Base-by-base conservation (phyloP, 768 basidiomycete genomes). In the Boletellus emodensis region DNA sequence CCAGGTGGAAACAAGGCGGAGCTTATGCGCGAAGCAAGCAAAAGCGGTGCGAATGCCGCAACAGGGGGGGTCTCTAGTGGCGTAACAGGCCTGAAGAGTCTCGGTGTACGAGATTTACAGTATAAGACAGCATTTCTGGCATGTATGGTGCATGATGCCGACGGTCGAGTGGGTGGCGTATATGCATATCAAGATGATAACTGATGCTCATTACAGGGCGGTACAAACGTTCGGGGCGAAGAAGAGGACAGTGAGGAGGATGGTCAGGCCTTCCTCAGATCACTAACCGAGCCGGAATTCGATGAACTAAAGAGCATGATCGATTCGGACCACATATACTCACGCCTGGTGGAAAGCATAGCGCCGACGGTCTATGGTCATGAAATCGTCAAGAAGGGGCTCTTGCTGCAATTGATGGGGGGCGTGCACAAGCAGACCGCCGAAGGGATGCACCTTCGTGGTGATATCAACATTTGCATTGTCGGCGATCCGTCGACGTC, bases 101-200 rank as follows among this genome's bases (percentile, higher is more conserved):
- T 98, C 14, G 96, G 96, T 64, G 96, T 98, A 11, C 75, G 94
- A 53, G 96, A 99, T 69, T 63, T 99, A 58, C 92, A 94, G 62
- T 98, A 99, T 69, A 99, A 98, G 77, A 98, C 95, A 6, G 96
- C 96, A 12, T 99, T 99, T 70, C 70, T 99, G 60, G 93, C 94
- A 14, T 97, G 95, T 61, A 97, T 97, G 94, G 95, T 93, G 4
- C 87, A 92, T 48, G 88, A 91, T 57, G 83, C 88, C 1, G 94
- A 97, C 61, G 85, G 85, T 30, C 76, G 90, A 62, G 94, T 96
- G 65, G 68, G 92, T 70, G 15, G 15, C 17, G 44, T 49, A 34
- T 36, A 48, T 36, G 48, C 17, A 28, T 41, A 15, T 40, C 18
- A 10, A 40, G 0, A 2, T 10, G 10, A 22, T 5, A 26, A 17